Conservation (phyloP, 768 basidiomycete species). For the Brasilioporus rufonigricans region DNA sequence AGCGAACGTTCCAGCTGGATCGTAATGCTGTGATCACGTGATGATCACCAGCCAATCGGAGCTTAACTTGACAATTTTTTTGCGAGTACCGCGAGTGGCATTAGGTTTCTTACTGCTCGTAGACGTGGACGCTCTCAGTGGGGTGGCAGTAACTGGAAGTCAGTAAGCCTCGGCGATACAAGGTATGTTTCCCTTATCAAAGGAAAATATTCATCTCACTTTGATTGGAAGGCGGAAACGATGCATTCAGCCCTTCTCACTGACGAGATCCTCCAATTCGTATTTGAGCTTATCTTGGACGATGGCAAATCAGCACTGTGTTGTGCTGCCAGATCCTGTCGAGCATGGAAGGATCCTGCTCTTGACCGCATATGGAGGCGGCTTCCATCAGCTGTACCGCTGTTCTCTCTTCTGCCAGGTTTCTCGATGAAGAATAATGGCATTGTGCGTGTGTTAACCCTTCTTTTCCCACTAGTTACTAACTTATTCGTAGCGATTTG, state of each 20-base stretch:
- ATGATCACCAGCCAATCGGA: constrained; percentile 8
- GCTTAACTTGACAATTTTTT: constrained; percentile 10
- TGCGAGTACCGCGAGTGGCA: constrained; percentile 12
- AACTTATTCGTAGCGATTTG: constrained; percentile 13
- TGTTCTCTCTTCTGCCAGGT: constrained; percentile 36
- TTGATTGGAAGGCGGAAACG: neutral
- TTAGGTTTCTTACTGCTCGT: neutral
- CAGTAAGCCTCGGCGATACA: neutral
- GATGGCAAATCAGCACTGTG: constrained; percentile 32
- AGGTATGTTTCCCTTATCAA: constrained; percentile 4
- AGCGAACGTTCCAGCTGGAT: neutral
- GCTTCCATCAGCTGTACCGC: constrained; percentile 39
- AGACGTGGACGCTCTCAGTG: neutral
- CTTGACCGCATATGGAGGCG: constrained; percentile 46
- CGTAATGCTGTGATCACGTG: constrained; percentile 6
- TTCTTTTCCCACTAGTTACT: neutral
- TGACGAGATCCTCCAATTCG: constrained; percentile 48
- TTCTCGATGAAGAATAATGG: constrained; percentile 7
- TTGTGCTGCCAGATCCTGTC: constrained; percentile 40
- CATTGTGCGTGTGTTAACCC: constrained; percentile 11
- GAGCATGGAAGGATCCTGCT: constrained; percentile 48
- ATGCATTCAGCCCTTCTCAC: constrained; percentile 48
- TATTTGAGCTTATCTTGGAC: constrained; percentile 36
- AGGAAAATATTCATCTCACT: neutral
- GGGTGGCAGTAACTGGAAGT: too few species aligned